phyloP scores from a whole-genome alignment of 2,329 filamentous ascomycete genomes.

The Alternaria ethzedia region DNA sequence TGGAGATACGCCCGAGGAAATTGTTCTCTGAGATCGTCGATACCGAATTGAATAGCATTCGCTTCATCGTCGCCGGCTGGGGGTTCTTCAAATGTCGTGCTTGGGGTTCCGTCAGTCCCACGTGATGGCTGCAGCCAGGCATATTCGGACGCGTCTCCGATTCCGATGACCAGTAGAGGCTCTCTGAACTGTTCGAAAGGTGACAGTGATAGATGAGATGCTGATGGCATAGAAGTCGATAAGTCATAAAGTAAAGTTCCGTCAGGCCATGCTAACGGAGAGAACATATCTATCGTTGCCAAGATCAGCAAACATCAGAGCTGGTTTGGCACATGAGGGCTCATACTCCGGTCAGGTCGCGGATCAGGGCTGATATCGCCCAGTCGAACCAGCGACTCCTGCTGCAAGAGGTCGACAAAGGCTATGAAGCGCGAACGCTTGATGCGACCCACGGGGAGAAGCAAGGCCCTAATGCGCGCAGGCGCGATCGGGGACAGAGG shows the following conservation, averaged over 20 bases:
- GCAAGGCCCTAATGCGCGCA: conserved; percentile 85
- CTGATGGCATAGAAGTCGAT: conserved; percentile 77
- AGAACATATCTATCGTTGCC: conserved; percentile 79
- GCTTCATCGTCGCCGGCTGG: conserved; percentile 36
- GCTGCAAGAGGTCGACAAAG: conserved; percentile 78
- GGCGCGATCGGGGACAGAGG: conserved; percentile 84
- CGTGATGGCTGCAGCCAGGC: conserved; percentile 52
- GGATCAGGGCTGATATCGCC: conserved; percentile 86
- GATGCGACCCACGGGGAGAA: conserved; percentile 86
- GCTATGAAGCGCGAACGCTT: conserved; percentile 78
- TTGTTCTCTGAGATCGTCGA: conserved; percentile 73
- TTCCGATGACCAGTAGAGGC: conserved; percentile 79
- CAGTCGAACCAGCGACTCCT: conserved; percentile 81
- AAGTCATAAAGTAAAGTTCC: conserved; percentile 90
- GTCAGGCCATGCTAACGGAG: conserved; percentile 83
- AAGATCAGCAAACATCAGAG: conserved; percentile 41
- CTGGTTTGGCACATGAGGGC: conserved; percentile 20
- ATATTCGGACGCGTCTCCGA: conserved; percentile 79
- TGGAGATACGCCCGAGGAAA: conserved; percentile 80
- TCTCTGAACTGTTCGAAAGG: conserved; percentile 93
- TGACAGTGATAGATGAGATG: conserved; percentile 77
- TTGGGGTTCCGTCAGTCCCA: conserved; percentile 20
- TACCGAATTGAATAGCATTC: conserved; percentile 61
- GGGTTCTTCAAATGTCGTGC: conserved; percentile 14
- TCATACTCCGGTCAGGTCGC: conserved; percentile 82